Conservation (phyloP, 2,329 filamentous ascomycete genomes). For the Colletotrichum abscissum region DNA sequence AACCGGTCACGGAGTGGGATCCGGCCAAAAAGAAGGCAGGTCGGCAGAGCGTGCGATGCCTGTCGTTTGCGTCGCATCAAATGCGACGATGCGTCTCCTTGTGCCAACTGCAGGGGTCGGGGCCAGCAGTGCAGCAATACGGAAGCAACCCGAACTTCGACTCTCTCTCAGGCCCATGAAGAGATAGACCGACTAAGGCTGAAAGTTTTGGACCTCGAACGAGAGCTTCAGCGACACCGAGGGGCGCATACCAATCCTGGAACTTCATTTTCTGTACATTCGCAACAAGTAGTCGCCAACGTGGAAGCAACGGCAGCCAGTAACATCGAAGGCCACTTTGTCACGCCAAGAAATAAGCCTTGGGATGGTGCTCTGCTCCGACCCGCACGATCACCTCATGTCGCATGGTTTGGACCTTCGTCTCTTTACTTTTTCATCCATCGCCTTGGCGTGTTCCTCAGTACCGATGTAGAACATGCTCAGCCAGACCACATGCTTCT, state of each 20-base stretch:
- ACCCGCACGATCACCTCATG: conserved; percentile 46
- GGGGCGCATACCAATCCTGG: neutral
- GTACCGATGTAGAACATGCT: conserved; percentile 45
- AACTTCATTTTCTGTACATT: neutral
- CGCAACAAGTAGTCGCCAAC: conserved; percentile 3
- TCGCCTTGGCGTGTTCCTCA: conserved; percentile 50
- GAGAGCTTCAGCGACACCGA: conserved; percentile 38
- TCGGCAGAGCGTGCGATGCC: conserved; percentile 49
- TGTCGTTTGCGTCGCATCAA: conserved; percentile 55
- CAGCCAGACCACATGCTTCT: conserved; percentile 38
- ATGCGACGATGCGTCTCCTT: conserved; percentile 53
- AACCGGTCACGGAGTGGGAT: neutral
- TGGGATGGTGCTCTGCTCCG: conserved; percentile 51
- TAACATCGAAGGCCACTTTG: neutral
- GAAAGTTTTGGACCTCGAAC: conserved; percentile 44
- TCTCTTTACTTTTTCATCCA: conserved; percentile 55
- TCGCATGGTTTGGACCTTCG: conserved; percentile 54
- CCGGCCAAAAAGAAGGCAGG: conserved; percentile 34
- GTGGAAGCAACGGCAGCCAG: conserved; percentile 9
- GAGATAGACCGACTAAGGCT: conserved; percentile 51
- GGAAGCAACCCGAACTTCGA: conserved; percentile 43
- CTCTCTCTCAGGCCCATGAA: conserved; percentile 43
- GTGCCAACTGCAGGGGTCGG: conserved; percentile 50
- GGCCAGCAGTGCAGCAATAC: conserved; percentile 49
- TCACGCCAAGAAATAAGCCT: conserved; percentile 35